phyloP scores from a whole-genome alignment of 2,329 filamentous ascomycete genomes.

The Cladosporium sphaerospermum region DNA sequence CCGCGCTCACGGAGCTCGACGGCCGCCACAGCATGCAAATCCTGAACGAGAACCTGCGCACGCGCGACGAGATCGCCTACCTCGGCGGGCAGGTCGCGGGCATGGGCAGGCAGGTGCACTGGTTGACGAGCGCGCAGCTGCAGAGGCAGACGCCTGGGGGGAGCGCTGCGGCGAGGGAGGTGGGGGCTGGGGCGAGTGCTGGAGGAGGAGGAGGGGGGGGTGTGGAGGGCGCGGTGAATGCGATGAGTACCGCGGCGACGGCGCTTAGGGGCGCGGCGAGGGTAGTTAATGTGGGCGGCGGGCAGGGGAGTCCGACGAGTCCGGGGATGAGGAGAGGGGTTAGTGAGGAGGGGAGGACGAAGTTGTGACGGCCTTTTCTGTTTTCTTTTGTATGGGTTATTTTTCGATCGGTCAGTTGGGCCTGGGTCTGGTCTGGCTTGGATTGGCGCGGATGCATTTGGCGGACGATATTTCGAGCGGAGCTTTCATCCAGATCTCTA shows the following conservation, averaged over 20 bases:
- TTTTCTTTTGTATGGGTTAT: not conserved
- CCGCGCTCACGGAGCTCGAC: conserved; percentile 53
- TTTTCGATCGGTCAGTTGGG: too few species aligned
- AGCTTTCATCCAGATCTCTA: too few species aligned
- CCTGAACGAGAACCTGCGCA: conserved; percentile 56
- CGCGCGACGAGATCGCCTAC: conserved; percentile 57
- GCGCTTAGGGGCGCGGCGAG: conserved; percentile 24
- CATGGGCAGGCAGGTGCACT: conserved; percentile 56
- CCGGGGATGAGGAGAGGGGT: conserved; percentile 21
- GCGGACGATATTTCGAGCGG: too few species aligned
- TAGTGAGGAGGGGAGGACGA: conserved; percentile 33
- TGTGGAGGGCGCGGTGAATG: conserved; percentile 24
- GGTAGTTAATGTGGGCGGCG: conserved; percentile 18
- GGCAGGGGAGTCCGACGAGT: conserved; percentile 5
- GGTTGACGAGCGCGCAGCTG: conserved; percentile 54
- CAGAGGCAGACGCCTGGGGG: conserved; percentile 32
- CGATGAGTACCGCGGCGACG: conserved; percentile 19
- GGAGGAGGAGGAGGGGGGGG: conserved; percentile 13
- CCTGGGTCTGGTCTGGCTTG: not conserved
- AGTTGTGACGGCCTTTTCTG: conserved; percentile 22
- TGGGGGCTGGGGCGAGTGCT: not conserved
- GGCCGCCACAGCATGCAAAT: conserved; percentile 56
- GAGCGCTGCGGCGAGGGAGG: not conserved
- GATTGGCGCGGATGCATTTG: not conserved
- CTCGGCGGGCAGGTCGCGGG: conserved; percentile 54